Evolutionary conservation across 192 early-diverging fungal genomes (phyloP).

Genomic region (Globomyces pollinis-pini): DNA sequence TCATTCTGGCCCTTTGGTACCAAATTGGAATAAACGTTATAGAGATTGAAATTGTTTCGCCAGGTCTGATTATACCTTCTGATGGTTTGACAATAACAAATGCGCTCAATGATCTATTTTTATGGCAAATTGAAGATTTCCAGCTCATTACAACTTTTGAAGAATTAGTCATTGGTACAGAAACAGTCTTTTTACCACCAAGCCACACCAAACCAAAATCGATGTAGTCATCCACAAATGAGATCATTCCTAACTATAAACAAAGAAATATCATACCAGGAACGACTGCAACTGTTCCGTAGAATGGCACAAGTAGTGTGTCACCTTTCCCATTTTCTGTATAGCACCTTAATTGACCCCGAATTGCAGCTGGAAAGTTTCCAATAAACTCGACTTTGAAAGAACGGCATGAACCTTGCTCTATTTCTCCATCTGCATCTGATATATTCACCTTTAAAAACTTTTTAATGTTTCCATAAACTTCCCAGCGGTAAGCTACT

Average conservation of each 20-base stretch:
- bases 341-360: conserved; percentile 25
- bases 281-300: too few relatives aligned
- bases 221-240: too few relatives aligned
- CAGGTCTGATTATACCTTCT: conserved; percentile 22
- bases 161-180: conserved; percentile 29
- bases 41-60: conserved; percentile 7
- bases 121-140: background rate
- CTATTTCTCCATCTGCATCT: background rate
- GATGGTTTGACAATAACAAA: conserved; percentile 16
- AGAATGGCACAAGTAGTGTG: conserved; percentile 20
- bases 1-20: conserved; percentile 26
- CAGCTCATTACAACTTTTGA: conserved; percentile 19
- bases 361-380: conserved; percentile 14
- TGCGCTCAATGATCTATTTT: background rate
- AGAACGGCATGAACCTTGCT: too few relatives aligned
- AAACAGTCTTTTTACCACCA: conserved; percentile 13
- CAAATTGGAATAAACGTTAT: conserved; percentile 30
- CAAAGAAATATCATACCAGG: too few relatives aligned
- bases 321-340: conserved; percentile 25
- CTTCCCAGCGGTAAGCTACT: conserved; percentile 21
- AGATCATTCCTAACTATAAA: too few relatives aligned
- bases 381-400: conserved; percentile 11
- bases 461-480: conserved; percentile 19
- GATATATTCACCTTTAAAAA: conserved; percentile 12
- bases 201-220: conserved; percentile 45